Evolutionary conservation across 2,329 filamentous ascomycete genomes (phyloP), one percentile per base, ranked within the genome.

Genomic region (Alternaria alternata): DNA sequence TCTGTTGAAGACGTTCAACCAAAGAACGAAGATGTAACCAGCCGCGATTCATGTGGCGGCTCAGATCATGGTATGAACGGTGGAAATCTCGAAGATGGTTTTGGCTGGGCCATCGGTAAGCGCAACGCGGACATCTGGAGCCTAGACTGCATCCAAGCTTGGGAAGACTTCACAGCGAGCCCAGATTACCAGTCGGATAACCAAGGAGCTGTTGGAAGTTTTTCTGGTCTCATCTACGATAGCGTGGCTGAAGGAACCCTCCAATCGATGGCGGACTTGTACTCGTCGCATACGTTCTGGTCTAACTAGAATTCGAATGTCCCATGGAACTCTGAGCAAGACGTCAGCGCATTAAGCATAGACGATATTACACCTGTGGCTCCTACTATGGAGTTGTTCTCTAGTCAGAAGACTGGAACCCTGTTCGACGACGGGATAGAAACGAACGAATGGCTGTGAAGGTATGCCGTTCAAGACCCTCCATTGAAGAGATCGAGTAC

Each of bases 401-500:
- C 7, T 20, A 2, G 22, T 7, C 7, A 22, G 6, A 32, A 16
- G 4, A 9, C 30, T 22, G 30, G 30, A 4, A 22, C 2, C 12
- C 3, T 8, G 1, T 36, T 49, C 20, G 20, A 24, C 12, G n/a
- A 24, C 2, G 12, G 22, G 14, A 30, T 30, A 11, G 20, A 49
- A 1, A 22, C 46, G 18, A 12, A 36, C 9, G 16, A 22, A 11
- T 1, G 14, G 14, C 16, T 49, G 5, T 49, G 32, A 49, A n/a
- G 7, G 2, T 22, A 4, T 1, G 6, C 2, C 20, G 8, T 7
- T 16, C 2, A 5, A 4, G 16, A 7, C 1, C 8, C 3, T 36
- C 3, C 16, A 12, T 11, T n/a, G 3, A 22, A 36, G 46, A n/a
- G 5, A 7, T 0, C 3, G 5, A 7, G 2, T 2, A 20, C 18